Percentiles rank a stretch among this genome's conserved stretches.
Conservation (phyloP, 768 basidiomycete genomes). For the Piloderma croceum region DNA sequence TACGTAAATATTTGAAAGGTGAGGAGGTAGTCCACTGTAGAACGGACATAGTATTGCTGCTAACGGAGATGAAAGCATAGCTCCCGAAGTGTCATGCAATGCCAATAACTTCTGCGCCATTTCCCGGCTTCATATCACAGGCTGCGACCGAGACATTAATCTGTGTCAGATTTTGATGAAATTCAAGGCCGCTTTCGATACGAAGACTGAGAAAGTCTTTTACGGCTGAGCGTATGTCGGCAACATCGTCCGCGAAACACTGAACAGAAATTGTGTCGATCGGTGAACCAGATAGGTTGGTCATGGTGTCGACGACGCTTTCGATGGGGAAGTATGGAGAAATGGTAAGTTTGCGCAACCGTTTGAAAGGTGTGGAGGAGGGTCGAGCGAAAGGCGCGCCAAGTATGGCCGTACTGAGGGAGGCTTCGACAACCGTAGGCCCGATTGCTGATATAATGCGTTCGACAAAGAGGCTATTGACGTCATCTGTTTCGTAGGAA, state of each 20-base stretch:
- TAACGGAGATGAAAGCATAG: too few relatives aligned
- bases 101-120: too few relatives aligned
- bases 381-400: conserved; percentile 39
- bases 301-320: conserved; percentile 52
- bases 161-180: conserved; percentile 44
- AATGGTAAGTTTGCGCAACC: conserved; percentile 53
- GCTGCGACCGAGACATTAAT: conserved; percentile 49
- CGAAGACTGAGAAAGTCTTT: conserved; percentile 52
- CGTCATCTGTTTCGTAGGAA: conserved; percentile 46
- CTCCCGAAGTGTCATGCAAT: too few relatives aligned
- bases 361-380: conserved; percentile 39
- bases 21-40: too few relatives aligned
- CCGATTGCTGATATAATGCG: conserved; percentile 59
- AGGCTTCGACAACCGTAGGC: conserved; percentile 48
- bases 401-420: conserved; percentile 40
- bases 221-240: conserved; percentile 53
- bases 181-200: conserved; percentile 39
- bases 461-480: conserved; percentile 51
- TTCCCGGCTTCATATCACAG: too few relatives aligned
- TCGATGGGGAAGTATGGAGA: conserved; percentile 59
- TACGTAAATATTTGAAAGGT: too few relatives aligned
- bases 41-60: too few relatives aligned
- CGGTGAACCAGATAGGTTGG: conserved; percentile 53
- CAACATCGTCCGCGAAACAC: conserved; percentile 58
- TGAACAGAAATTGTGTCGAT: conserved; percentile 53